Evolutionary conservation across 176 grass and related monocot genomes (phyloP).

Genomic region (Bromus sterilis): DNA sequence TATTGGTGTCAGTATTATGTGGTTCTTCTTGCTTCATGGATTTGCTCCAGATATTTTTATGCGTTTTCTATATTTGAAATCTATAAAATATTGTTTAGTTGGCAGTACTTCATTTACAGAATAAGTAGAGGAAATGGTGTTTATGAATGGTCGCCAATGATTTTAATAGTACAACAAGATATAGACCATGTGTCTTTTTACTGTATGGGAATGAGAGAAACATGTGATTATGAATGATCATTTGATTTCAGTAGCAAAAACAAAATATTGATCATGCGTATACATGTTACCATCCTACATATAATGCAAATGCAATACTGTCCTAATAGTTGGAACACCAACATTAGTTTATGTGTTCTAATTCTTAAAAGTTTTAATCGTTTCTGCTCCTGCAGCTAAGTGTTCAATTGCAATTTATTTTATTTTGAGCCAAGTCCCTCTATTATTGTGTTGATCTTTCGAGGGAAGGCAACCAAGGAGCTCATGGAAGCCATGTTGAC

Average conservation of each 20-base stretch:
- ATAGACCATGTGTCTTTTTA: background rate
- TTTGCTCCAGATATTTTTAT: background rate
- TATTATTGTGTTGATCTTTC: background rate
- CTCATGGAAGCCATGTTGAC: too few species aligned
- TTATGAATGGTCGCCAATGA: background rate
- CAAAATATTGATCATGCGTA: too few species aligned
- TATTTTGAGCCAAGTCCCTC: background rate
- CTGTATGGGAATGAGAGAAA: too few species aligned
- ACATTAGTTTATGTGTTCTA: background rate
- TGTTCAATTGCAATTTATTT: background rate
- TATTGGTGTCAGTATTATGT: background rate
- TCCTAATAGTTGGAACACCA: background rate
- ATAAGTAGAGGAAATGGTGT: background rate
- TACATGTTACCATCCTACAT: background rate
- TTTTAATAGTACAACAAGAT: slow-evolving; percentile 8
- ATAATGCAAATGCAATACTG: background rate
- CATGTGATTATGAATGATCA: too few species aligned
- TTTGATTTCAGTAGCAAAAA: too few species aligned
- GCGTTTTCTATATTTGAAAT: background rate
- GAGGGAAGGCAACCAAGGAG: too few species aligned
- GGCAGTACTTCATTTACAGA: background rate
- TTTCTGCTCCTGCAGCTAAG: background rate
- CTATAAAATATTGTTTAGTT: background rate
- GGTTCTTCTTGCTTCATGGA: background rate
- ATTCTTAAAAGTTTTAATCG: background rate